Conservation (phyloP, 106 monocot species). For the Allium cepa region DNA sequence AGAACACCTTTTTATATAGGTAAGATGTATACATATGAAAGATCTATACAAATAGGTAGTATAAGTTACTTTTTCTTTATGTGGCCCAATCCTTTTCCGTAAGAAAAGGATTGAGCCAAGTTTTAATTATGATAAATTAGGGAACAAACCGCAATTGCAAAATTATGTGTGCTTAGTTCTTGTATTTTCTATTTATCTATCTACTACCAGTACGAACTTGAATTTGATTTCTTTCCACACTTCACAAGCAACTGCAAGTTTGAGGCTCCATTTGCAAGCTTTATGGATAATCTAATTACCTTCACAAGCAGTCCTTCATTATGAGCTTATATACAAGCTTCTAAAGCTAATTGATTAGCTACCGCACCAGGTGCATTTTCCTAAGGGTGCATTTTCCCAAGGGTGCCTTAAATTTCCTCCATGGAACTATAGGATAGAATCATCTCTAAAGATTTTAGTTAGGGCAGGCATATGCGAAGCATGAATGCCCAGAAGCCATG, state of each 20-base stretch:
- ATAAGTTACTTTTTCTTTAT: no score
- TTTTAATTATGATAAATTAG: no score
- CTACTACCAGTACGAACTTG: not conserved
- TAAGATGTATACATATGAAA: no score
- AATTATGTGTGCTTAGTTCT: not conserved
- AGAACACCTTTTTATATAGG: no score
- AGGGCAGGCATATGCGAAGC: not conserved
- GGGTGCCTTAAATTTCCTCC: not conserved
- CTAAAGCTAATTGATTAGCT: no score
- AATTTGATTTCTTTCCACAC: conserved; percentile 16
- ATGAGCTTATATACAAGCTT: no score
- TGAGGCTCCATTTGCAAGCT: not conserved
- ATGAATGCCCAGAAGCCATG: not conserved
- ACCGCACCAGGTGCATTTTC: no score
- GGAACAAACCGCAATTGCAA: no score
- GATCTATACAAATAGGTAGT: no score
- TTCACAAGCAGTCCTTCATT: not conserved
- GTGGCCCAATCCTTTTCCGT: no score
- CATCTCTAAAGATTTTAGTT: not conserved
- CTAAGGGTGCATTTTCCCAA: not conserved
- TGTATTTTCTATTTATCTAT: no score
- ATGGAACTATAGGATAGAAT: not conserved
- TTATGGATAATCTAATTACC: conserved; percentile 5
- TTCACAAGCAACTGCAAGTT: conserved; percentile 7
- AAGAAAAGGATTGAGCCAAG: no score